Evolutionary conservation across 1,284 basidiomycete genomes (phyloP), one percentile per base, ranked within the genome.

Genomic region (Rhodofomes roseus): DNA sequence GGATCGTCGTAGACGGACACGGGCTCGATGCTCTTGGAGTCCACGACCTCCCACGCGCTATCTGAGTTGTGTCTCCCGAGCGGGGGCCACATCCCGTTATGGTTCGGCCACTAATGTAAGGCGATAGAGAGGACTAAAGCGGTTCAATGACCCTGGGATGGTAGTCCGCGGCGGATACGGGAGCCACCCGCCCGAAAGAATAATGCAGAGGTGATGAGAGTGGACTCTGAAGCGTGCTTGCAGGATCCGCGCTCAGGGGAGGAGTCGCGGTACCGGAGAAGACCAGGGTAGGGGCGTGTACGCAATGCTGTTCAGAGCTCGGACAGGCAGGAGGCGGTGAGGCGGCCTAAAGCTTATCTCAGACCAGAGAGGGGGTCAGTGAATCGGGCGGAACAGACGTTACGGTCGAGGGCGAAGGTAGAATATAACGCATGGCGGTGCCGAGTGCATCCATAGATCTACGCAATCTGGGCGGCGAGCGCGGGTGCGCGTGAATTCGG

Each of bases 1-100:
- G 68, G 65, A 25, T 84, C 83, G 64, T 83, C 82, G 70, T 83
- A 87, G 70, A 81, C 82, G 18, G 81, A 77, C 12, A 90, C 81
- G 29, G 88, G 84, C 46, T 86, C 80, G 50, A 92, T 82, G 23
- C 75, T 72, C 66, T 80, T 82, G 67, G 78, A 83, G 60, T 84
- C 84, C 25, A 90, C 86, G 43, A 92, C 89, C 73, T 92, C 90
- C 90, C 90, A 92, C 41, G 86, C 81, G 11, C 74, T 72, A 66
- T 86, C 80, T 63, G 77, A 77, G 55, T 80, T 77, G 61, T 83
- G 80, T 67, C 82, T 4, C 4, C 55, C 55, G 36, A 55, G 54
- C 39, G 44, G 51, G 11, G 54, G 34, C 39, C 54, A 76, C 67
- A 66, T 71, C 71, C 73, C 73, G 58, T 60, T 27, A 58, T 55